Evolutionary conservation across 2,329 filamentous ascomycete genomes (phyloP).

Genomic region (Aspergillus novofumigatus): DNA sequence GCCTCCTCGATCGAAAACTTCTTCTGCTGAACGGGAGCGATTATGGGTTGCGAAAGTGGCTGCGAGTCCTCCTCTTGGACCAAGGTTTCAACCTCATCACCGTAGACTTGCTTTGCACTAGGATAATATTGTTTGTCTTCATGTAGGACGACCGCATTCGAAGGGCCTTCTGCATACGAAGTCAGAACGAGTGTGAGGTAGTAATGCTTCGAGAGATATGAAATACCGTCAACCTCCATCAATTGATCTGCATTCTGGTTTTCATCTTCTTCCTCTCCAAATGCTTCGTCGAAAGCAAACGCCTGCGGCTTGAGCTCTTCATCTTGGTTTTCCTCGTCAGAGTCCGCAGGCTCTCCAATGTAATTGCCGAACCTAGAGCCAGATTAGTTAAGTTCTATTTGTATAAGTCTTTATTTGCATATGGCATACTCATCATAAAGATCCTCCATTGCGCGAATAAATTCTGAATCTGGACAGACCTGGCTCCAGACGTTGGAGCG

Average conservation of each 20-base stretch:
- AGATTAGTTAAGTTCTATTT: slow-evolving; percentile 9
- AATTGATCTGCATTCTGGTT: slow-evolving; percentile 65
- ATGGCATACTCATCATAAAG: slow-evolving; percentile 81
- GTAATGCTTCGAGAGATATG: background rate
- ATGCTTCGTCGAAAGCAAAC: slow-evolving; percentile 72
- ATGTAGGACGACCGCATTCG: slow-evolving; percentile 94
- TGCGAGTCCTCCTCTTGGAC: slow-evolving; percentile 98
- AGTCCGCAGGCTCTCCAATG: slow-evolving; percentile 87
- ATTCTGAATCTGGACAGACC: slow-evolving; percentile 10
- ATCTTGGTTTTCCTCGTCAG: slow-evolving; percentile 78
- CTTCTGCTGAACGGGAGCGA: slow-evolving; percentile 88
- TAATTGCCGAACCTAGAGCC: slow-evolving; percentile 84
- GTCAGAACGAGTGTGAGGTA: slow-evolving; percentile 20
- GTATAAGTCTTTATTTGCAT: background rate
- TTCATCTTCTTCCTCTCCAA: slow-evolving; percentile 57
- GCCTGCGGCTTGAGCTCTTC: slow-evolving; percentile 71
- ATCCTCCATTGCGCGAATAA: slow-evolving; percentile 69
- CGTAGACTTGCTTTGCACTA: slow-evolving; percentile 94
- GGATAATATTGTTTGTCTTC: slow-evolving; percentile 99
- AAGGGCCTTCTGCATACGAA: slow-evolving; percentile 68
- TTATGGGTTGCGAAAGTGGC: slow-evolving; percentile 84
- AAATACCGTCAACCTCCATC: slow-evolving; percentile 84
- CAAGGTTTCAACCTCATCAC: slow-evolving; percentile 86
- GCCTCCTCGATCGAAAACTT: slow-evolving; percentile 93
- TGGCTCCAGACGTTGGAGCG: slow-evolving; percentile 5